A percentile compares a stretch with the other conserved stretches of the same genome.
Evolutionary conservation across 2,329 filamentous ascomycete genomes (phyloP).

Genomic region (Massarina eburnea): DNA sequence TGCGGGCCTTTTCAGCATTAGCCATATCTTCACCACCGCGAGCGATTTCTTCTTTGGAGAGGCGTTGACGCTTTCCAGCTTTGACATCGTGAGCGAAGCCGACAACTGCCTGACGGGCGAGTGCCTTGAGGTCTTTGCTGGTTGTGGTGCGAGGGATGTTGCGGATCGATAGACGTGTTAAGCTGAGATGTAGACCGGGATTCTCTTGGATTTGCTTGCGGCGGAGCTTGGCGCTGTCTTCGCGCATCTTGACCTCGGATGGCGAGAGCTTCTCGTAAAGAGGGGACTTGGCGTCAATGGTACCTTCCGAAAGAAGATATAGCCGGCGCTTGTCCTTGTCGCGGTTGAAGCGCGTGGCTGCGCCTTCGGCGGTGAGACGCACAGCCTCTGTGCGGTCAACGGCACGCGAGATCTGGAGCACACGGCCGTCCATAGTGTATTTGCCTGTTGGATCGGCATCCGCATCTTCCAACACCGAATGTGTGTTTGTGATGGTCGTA

Average conservation of each 20-base stretch:
- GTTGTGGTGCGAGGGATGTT: constrained; percentile 84
- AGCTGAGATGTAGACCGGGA: constrained; percentile 81
- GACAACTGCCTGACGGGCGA: constrained; percentile 89
- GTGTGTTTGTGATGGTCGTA: constrained; percentile 44
- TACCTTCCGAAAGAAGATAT: constrained; percentile 85
- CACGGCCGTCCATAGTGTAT: constrained; percentile 88
- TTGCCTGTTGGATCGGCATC: constrained; percentile 76
- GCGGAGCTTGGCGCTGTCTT: constrained; percentile 82
- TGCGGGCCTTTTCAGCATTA: constrained; percentile 77
- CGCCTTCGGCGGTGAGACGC: constrained; percentile 71
- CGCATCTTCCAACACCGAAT: constrained; percentile 87
- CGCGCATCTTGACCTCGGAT: constrained; percentile 82
- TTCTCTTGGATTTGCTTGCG: constrained; percentile 90
- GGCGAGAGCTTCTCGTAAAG: constrained; percentile 75
- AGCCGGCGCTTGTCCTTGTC: constrained; percentile 89
- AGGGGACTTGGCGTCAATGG: constrained; percentile 73
- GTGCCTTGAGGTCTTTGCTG: constrained; percentile 85
- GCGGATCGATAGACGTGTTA: constrained; percentile 87
- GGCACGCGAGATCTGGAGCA: constrained; percentile 80
- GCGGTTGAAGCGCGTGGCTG: constrained; percentile 61
- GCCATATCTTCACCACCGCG: constrained; percentile 79
- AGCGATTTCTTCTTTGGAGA: constrained; percentile 86
- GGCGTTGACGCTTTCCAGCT: constrained; percentile 68
- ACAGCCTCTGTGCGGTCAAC: constrained; percentile 81
- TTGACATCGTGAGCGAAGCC: constrained; percentile 92